Evolutionary conservation across 495 filamentous ascomycete species (phyloP).

Genomic region (Penicillium longicatenatum): DNA sequence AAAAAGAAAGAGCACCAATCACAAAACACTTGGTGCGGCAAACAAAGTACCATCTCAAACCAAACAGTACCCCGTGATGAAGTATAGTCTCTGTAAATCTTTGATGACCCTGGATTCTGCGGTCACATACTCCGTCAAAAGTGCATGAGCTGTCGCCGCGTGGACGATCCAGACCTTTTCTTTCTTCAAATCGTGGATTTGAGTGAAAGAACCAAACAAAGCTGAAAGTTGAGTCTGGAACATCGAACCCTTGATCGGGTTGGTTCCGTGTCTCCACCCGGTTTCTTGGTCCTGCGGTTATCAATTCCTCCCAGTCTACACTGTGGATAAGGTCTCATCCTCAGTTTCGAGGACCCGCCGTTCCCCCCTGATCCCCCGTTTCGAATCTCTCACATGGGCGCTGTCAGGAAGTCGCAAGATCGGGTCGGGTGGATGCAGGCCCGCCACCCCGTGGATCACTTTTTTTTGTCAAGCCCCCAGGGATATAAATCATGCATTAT

Average conservation of each 20-base stretch:
- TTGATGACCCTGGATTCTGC: too few relatives aligned
- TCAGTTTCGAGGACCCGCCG: constrained; percentile 14
- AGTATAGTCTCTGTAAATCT: too few relatives aligned
- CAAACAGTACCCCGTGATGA: too few relatives aligned
- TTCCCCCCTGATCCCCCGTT: constrained; percentile 24
- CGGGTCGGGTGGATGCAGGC: constrained; percentile 36
- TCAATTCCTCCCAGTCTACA: constrained; percentile 5
- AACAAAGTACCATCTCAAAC: too few relatives aligned
- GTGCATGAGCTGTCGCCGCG: not conserved
- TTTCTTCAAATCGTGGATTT: too few relatives aligned
- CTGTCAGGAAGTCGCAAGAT: constrained; percentile 33
- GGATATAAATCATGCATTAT: constrained; percentile 9
- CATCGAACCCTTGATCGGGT: not conserved
- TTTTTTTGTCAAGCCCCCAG: constrained; percentile 8
- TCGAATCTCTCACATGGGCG: constrained; percentile 31
- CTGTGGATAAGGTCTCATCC: constrained; percentile 20
- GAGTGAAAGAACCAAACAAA: not conserved
- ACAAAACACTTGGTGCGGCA: too few relatives aligned
- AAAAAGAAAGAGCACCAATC: not conserved
- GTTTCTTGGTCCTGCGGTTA: constrained; percentile 6
- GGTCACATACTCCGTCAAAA: not conserved
- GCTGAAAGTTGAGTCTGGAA: not conserved
- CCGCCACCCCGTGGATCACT: constrained; percentile 22
- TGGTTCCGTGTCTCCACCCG: not conserved
- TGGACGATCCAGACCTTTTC: constrained; percentile 12